Evolutionary conservation across 2,329 filamentous ascomycete species (phyloP), one percentile per base, ranked within the genome.

Genomic region (Peltaster fructicola): DNA sequence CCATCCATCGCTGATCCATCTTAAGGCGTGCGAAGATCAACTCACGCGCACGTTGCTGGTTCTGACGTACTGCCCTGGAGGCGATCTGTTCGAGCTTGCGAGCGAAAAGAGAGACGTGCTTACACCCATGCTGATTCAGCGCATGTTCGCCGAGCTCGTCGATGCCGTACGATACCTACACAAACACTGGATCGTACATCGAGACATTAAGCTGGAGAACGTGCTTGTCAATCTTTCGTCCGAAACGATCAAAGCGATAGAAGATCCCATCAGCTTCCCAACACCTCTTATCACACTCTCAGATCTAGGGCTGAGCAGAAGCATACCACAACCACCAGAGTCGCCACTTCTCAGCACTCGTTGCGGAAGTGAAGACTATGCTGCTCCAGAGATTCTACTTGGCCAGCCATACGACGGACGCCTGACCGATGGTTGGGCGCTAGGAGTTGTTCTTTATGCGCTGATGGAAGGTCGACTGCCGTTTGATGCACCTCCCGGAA

Each of bases 181-280:
- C 51, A 60, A 68, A 26, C 62, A 78, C 40, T 73, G 69, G 38
- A 92, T 98, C 45, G 85, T 95, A 26, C 88, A 98, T 48, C 72
- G 88, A 31, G 88, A 98, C 51, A 90, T 98, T 52, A 98, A 98
- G 56, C 72, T 98, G 30, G 88, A 98, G 61, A 98, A 95, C 50
- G 80, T 93, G 20, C 71, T 98, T 15, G 76, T 95, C 41, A 95
- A 92, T 45, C 61, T 92, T 23, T 68, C 76, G 0, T 58, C 68
- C 4, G 21, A 30, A 47, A 65, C 14, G 68, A 78, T 43, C 65
- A 90, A 19, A 57, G 68, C 41, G 33, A 58, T 40, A 5, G 56
- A 65, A 16, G 65, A 85, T 41, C 91, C 81, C 63, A 58, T 64
- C 22, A 70, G 61, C 0, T 80, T 91, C 40, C 77, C 81, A 7